phyloP scores from a whole-genome alignment of 2,329 filamentous ascomycete genomes.

The Dactylonectria estremocensis region DNA sequence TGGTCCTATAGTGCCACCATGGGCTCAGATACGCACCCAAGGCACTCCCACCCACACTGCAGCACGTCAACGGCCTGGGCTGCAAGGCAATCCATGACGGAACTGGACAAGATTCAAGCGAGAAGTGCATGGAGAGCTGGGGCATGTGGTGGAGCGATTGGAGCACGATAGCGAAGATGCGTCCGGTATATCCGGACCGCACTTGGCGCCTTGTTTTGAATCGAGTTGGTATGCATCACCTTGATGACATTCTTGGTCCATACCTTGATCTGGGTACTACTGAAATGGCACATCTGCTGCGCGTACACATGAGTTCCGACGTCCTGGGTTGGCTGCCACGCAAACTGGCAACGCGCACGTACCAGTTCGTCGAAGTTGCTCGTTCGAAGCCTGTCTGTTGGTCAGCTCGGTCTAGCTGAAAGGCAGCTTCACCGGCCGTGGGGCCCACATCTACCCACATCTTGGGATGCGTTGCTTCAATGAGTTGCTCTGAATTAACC shows the following conservation, averaged over 20 bases:
- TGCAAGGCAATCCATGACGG: not conserved
- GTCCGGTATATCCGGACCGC: not conserved
- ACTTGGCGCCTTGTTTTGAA: not conserved
- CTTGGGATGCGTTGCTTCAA: no score
- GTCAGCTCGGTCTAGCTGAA: no score
- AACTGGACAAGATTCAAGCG: not conserved
- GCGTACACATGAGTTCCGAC: no score
- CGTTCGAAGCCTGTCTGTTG: no score
- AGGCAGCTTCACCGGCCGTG: no score
- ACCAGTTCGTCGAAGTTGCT: no score
- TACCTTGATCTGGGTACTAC: not conserved
- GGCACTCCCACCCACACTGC: not conserved
- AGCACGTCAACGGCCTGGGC: not conserved
- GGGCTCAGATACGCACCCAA: not conserved
- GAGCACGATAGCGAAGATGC: not conserved
- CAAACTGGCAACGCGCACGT: no score
- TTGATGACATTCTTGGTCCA: not conserved
- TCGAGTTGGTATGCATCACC: not conserved
- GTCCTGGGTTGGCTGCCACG: no score
- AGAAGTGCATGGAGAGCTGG: not conserved
- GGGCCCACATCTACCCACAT: no score
- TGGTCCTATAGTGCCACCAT: not conserved
- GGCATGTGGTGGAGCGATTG: not conserved
- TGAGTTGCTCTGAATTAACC: no score
- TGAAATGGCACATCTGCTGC: no score